Conservation (phyloP, 163 green algal genomes). For the Scenedesmus sp. region DNA sequence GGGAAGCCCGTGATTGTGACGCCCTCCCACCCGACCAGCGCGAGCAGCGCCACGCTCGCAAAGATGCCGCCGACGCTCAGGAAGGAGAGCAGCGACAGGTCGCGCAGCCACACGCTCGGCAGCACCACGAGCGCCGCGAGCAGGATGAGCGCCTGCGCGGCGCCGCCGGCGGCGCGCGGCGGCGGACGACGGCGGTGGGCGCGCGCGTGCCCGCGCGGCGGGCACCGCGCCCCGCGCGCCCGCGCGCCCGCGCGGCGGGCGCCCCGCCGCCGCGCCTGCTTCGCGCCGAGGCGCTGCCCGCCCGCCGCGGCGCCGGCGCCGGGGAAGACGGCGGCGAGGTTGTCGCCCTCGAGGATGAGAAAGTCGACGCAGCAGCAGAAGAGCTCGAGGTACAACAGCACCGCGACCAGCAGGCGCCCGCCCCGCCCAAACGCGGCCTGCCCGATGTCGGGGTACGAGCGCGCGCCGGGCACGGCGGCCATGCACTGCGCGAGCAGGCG, state of each 20-base stretch:
- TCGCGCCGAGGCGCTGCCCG: slow-evolving; percentile 13
- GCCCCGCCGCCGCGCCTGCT: too few species aligned
- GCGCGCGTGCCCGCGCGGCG: too few species aligned
- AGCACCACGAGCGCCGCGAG: slow-evolving; percentile 48
- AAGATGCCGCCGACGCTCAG: slow-evolving; percentile 53
- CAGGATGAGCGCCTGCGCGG: slow-evolving; percentile 51
- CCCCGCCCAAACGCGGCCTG: slow-evolving; percentile 50
- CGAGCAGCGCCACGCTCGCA: slow-evolving; percentile 39
- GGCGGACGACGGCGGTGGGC: too few species aligned
- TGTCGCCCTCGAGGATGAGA: slow-evolving; percentile 65
- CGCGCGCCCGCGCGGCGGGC: neutral
- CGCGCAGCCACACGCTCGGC: slow-evolving; percentile 55
- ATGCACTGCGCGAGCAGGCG: slow-evolving; percentile 52
- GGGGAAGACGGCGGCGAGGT: slow-evolving; percentile 53
- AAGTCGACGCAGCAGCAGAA: slow-evolving; percentile 58
- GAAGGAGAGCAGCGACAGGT: slow-evolving; percentile 59
- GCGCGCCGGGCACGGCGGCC: slow-evolving; percentile 16
- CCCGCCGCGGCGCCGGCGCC: neutral
- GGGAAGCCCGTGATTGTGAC: slow-evolving; percentile 34
- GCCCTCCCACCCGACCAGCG: slow-evolving; percentile 28
- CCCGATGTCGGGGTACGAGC: slow-evolving; percentile 61
- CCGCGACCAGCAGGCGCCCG: slow-evolving; percentile 43
- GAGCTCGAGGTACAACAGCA: slow-evolving; percentile 60
- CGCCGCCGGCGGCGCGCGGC: too few species aligned
- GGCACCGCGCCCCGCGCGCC: neutral